phyloP scores from a whole-genome alignment of 75 land plant genomes.

The Ceratopteris richardii region DNA sequence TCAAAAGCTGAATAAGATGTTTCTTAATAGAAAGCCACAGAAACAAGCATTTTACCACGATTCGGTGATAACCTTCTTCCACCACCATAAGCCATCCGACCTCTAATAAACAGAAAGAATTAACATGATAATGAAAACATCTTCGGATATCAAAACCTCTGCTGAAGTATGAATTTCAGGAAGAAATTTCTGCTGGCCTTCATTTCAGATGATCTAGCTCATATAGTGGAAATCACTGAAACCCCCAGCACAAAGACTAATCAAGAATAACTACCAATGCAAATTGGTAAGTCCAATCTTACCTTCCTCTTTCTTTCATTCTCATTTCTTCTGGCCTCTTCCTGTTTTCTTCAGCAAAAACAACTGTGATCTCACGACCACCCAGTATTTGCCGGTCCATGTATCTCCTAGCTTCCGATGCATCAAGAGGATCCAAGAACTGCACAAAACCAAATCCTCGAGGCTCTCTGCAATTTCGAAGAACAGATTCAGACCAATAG shows the following conservation, averaged over 20 bases:
- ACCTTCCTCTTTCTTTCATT: constrained; percentile 47
- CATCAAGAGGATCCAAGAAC: constrained; percentile 59
- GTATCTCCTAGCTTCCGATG: constrained; percentile 63
- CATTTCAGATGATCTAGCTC: no score
- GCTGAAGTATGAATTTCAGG: no score
- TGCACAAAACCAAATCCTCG: constrained; percentile 91
- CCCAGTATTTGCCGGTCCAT: constrained; percentile 58
- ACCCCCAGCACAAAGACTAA: no score
- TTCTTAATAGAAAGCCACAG: background rate
- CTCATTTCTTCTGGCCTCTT: constrained; percentile 87
- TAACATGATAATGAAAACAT: no score
- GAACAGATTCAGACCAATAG: no score
- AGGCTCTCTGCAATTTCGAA: constrained; percentile 80
- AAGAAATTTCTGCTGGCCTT: no score
- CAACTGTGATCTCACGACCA: constrained; percentile 76
- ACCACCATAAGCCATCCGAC: background rate
- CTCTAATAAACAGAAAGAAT: background rate
- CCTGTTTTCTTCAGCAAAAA: constrained; percentile 85
- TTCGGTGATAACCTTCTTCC: background rate
- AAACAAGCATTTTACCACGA: background rate
- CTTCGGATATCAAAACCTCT: no score
- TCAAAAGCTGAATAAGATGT: no score
- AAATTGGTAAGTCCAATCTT: no score
- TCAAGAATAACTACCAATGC: no score
- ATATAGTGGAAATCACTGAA: no score